Evolutionary conservation across 1,284 basidiomycete species (phyloP).

Genomic region (Ceratobasidium sp.): DNA sequence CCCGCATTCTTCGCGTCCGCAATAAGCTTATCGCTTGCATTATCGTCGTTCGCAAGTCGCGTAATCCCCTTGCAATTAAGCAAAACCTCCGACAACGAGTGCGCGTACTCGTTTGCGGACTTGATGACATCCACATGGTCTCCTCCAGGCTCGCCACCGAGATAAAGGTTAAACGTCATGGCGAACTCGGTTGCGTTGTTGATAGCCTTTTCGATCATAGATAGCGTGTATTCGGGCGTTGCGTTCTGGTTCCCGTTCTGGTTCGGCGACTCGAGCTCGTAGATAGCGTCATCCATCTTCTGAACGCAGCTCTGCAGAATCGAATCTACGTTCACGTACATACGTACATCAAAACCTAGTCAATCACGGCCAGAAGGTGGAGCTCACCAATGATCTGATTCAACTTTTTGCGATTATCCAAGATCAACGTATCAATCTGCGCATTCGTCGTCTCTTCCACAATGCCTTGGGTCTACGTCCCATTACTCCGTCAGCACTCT

Average conservation of each 20-base stretch:
- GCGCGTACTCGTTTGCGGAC: constrained; percentile 95
- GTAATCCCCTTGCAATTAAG: constrained; percentile 96
- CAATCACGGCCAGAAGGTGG: constrained; percentile 9
- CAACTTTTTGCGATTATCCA: constrained; percentile 98
- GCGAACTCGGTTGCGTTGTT: constrained; percentile 97
- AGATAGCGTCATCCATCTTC: constrained; percentile 97
- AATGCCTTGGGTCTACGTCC: constrained; percentile 78
- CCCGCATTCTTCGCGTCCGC: constrained; percentile 88
- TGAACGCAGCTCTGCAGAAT: constrained; percentile 97
- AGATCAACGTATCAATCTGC: constrained; percentile 96
- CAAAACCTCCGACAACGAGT: constrained; percentile 91
- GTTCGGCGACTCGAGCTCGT: constrained; percentile 96
- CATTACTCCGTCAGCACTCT: background rate
- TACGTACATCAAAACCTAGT: constrained; percentile 36
- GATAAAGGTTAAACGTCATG: constrained; percentile 91
- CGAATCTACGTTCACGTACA: constrained; percentile 73
- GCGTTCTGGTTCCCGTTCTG: constrained; percentile 95
- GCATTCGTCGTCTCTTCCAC: constrained; percentile 92
- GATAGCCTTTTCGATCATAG: constrained; percentile 97
- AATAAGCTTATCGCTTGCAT: constrained; percentile 91
- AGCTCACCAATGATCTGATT: constrained; percentile 94
- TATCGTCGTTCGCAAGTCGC: constrained; percentile 90
- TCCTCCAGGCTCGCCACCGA: constrained; percentile 89
- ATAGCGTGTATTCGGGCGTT: constrained; percentile 97
- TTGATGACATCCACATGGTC: constrained; percentile 99